Conservation (phyloP, 805 yeast species). For the Starmerella floricola region DNA sequence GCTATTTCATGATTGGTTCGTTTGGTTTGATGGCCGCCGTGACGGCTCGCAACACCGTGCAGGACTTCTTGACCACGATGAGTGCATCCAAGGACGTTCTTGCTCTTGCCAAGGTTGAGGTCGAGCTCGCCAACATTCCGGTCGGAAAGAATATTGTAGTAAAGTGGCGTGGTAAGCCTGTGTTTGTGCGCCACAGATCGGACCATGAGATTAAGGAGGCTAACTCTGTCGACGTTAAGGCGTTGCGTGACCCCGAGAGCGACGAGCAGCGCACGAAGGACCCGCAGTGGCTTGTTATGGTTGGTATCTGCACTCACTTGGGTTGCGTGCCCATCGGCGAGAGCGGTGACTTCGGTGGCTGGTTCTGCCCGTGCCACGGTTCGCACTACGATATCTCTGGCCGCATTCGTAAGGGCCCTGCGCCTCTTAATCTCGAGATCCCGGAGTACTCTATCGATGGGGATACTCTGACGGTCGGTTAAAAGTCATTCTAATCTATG, state of each 20-base stretch:
- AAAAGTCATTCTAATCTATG: too few species aligned
- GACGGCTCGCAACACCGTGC: slow-evolving; percentile 88
- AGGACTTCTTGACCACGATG: slow-evolving; percentile 84
- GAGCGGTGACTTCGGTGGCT: slow-evolving; percentile 98
- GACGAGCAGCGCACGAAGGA: slow-evolving; percentile 89
- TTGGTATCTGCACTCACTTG: slow-evolving; percentile 99
- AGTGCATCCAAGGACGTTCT: slow-evolving; percentile 97
- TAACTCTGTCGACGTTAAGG: slow-evolving; percentile 58
- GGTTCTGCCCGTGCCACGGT: slow-evolving; percentile 99
- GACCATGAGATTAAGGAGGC: slow-evolving; percentile 89
- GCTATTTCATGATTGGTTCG: slow-evolving; percentile 97
- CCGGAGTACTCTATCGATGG: slow-evolving; percentile 83
- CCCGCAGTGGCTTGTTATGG: slow-evolving; percentile 98
- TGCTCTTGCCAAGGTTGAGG: slow-evolving; percentile 99
- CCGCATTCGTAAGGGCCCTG: slow-evolving; percentile 99
- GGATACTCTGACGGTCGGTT: slow-evolving; percentile 82
- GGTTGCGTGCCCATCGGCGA: slow-evolving; percentile 99
- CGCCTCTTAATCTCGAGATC: slow-evolving; percentile 95
- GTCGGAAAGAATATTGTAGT: slow-evolving; percentile 96
- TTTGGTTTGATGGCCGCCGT: slow-evolving; percentile 83
- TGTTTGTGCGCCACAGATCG: slow-evolving; percentile 98
- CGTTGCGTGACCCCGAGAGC: slow-evolving; percentile 86
- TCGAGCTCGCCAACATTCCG: slow-evolving; percentile 83
- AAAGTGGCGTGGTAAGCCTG: slow-evolving; percentile 99
- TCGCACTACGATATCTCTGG: slow-evolving; percentile 99